Percentiles rank a stretch among this genome's conserved stretches.
Evolutionary conservation across 2,329 filamentous ascomycete genomes (phyloP).

Genomic region (Fusarium subglutinans): DNA sequence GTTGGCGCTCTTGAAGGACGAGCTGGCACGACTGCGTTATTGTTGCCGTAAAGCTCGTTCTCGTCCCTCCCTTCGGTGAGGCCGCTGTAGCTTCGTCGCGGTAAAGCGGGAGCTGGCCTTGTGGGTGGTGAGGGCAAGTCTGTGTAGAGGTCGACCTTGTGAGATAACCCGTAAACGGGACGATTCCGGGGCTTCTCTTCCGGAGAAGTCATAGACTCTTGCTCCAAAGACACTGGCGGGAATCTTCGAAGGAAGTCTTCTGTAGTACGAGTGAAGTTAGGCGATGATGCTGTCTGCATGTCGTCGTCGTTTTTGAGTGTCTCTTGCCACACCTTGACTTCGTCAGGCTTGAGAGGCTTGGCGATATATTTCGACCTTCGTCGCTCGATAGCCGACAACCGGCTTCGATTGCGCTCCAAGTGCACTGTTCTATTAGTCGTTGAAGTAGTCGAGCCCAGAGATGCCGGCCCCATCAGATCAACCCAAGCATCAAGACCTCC

Average conservation of each 20-base stretch:
- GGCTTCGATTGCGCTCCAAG: slow-evolving; percentile 44
- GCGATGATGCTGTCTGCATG: slow-evolving; percentile 58
- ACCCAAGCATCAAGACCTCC: slow-evolving; percentile 90
- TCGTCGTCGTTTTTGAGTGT: slow-evolving; percentile 75
- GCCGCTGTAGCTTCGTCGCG: slow-evolving; percentile 81
- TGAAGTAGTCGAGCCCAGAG: slow-evolving; percentile 60
- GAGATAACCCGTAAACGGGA: slow-evolving; percentile 44
- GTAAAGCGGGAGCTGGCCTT: slow-evolving; percentile 74
- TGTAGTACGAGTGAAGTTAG: slow-evolving; percentile 71
- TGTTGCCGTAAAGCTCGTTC: slow-evolving; percentile 49
- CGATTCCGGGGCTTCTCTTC: slow-evolving; percentile 32
- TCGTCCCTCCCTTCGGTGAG: slow-evolving; percentile 59
- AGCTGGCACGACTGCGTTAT: slow-evolving; percentile 52
- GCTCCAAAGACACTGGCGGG: slow-evolving; percentile 72
- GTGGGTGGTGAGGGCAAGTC: slow-evolving; percentile 67
- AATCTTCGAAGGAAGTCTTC: slow-evolving; percentile 88
- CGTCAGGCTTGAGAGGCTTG: slow-evolving; percentile 80
- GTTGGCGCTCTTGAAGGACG: slow-evolving; percentile 50
- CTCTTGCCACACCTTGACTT: slow-evolving; percentile 83
- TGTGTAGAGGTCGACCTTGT: slow-evolving; percentile 53
- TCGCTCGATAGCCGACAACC: slow-evolving; percentile 45
- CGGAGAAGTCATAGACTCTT: slow-evolving; percentile 67
- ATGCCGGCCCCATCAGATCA: slow-evolving; percentile 78
- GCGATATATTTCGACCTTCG: slow-evolving; percentile 58
- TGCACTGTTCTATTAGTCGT: slow-evolving; percentile 24